Evolutionary conservation across 2,329 filamentous ascomycete genomes (phyloP).

Genomic region (Aschersonia sp.): DNA sequence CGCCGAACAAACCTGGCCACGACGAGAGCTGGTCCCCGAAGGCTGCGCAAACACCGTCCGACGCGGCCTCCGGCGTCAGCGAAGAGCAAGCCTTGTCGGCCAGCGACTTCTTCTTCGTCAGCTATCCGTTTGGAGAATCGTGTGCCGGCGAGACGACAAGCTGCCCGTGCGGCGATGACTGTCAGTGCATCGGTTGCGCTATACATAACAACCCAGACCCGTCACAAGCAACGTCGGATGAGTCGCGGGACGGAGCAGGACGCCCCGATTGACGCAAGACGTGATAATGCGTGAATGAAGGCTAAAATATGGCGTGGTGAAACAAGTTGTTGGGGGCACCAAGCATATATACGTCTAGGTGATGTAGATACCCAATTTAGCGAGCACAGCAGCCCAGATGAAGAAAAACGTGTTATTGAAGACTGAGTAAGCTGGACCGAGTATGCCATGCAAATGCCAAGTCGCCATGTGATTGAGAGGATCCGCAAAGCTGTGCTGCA

Average conservation of each 20-base stretch:
- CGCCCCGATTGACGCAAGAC: not conserved
- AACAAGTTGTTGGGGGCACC: too few species aligned
- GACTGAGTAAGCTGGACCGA: too few species aligned
- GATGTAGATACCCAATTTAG: not conserved
- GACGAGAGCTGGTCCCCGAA: constrained; percentile 21
- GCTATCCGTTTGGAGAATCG: constrained; percentile 31
- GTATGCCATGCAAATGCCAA: too few species aligned
- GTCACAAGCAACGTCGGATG: not conserved
- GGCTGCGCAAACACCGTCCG: constrained; percentile 30
- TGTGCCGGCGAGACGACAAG: constrained; percentile 34
- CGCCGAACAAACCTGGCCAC: constrained; percentile 4
- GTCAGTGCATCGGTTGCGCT: constrained; percentile 40
- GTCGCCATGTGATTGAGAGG: too few species aligned
- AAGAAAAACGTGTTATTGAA: too few species aligned
- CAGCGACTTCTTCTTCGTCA: constrained; percentile 45
- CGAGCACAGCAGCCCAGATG: not conserved
- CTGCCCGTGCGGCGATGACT: constrained; percentile 46
- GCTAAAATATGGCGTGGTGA: too few species aligned
- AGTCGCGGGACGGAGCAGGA: not conserved
- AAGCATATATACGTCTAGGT: not conserved
- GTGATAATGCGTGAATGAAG: too few species aligned
- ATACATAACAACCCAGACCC: constrained; percentile 28
- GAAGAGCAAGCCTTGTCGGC: constrained; percentile 38
- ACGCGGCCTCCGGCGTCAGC: constrained; percentile 25
- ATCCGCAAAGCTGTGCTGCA: too few species aligned